These are phyloP conservation scores for Picea abies DNA, from an alignment of 83 land plant genomes.

Conservation along the genomic window DNA sequence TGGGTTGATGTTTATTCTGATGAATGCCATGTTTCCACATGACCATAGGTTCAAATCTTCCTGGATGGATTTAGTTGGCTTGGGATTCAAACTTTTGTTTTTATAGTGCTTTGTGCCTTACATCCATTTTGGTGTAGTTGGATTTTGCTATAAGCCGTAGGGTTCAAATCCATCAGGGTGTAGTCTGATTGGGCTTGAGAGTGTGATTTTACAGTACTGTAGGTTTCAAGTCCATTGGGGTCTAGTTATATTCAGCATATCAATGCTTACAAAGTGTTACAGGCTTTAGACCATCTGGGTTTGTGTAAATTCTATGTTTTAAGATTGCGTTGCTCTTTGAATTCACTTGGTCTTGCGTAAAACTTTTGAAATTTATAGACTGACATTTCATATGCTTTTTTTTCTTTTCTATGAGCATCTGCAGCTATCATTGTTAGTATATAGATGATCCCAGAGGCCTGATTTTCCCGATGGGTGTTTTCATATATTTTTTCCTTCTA, in stretches of 20 bases:
- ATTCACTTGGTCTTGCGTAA: background rate
- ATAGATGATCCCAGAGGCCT: background rate
- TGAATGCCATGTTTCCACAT: background rate
- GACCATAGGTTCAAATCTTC: background rate
- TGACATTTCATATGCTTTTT: background rate
- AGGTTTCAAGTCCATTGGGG: background rate
- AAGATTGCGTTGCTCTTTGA: background rate
- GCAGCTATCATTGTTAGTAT: background rate
- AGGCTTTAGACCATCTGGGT: no score
- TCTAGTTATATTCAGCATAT: background rate
- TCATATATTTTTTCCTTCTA: slow-evolving; percentile 20
- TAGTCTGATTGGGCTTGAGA: background rate
- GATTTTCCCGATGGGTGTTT: background rate
- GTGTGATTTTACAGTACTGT: background rate
- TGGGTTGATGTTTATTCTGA: background rate
- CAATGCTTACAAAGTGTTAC: background rate
- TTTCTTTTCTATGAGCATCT: background rate
- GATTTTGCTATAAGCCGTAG: background rate
- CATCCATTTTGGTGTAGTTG: background rate
- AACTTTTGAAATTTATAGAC: background rate
- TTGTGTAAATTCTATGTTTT: background rate
- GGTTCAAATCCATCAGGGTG: background rate
- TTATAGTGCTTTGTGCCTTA: background rate
- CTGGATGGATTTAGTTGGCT: background rate
- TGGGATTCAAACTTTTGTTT: background rate